phyloP scores from a whole-genome alignment of 441 rosid genomes.

The Arabidopsis hybrid region DNA sequence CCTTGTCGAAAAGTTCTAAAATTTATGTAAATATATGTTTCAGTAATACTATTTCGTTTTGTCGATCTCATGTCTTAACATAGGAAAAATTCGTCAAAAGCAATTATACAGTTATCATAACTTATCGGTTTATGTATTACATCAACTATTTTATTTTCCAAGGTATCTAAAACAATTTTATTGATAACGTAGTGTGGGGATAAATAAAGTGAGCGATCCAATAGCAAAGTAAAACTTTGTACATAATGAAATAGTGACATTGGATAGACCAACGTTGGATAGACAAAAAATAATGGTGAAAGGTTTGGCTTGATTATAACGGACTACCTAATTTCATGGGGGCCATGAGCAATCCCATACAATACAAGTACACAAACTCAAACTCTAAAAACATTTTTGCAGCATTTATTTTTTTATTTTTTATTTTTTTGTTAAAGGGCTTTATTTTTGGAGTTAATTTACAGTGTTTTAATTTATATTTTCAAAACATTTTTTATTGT shows the following conservation, averaged over 20 bases:
- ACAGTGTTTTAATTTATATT: background rate
- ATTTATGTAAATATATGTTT: constrained; percentile 2
- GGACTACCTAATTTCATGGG: constrained; percentile 35
- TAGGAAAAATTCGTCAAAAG: background rate
- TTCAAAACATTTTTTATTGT: background rate
- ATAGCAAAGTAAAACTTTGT: background rate
- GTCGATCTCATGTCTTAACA: background rate
- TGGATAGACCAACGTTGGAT: constrained; percentile 40
- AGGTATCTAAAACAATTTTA: background rate
- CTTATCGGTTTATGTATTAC: background rate
- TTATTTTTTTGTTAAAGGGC: no score
- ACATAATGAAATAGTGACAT: constrained; percentile 3
- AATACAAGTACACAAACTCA: constrained; percentile 24
- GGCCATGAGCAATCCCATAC: constrained; percentile 27
- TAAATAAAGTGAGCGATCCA: background rate
- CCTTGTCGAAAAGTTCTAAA: constrained; percentile 21
- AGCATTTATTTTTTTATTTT: no score
- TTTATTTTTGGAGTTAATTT: background rate
- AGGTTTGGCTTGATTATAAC: constrained; percentile 35
- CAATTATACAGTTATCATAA: background rate
- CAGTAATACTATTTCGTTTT: background rate
- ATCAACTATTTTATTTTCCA: background rate
- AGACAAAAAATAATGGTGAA: constrained; percentile 20
- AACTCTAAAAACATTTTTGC: background rate
- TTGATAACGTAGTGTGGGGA: constrained; percentile 3